Percentiles rank a stretch among this genome's conserved stretches.
phyloP scores from a whole-genome alignment of 495 filamentous ascomycete species.

The Tuber indicum region DNA sequence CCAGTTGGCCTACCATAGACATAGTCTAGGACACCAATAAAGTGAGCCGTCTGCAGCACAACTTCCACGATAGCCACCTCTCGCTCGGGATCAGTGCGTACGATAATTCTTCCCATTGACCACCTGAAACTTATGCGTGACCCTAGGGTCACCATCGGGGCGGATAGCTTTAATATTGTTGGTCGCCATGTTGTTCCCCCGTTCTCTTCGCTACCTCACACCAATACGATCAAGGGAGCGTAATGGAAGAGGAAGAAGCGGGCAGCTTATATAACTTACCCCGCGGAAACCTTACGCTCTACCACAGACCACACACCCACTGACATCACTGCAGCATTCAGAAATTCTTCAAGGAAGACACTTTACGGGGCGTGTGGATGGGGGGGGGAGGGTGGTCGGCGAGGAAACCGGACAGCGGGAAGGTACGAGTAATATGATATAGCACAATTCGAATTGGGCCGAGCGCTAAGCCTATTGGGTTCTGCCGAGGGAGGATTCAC shows the following conservation, averaged over 20 bases:
- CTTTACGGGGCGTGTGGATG: background rate
- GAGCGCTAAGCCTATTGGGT: background rate
- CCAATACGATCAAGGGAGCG: background rate
- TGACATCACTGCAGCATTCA: background rate
- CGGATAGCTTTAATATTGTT: conserved; percentile 31
- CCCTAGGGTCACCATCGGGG: conserved; percentile 41
- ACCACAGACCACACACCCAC: no score
- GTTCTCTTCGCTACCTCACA: background rate
- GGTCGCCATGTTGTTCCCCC: background rate
- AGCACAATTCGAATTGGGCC: background rate
- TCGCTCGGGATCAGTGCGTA: conserved; percentile 21
- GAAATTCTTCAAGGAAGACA: background rate
- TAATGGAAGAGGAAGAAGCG: background rate
- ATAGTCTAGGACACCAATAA: conserved; percentile 32
- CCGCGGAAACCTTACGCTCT: no score
- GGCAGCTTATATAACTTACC: background rate
- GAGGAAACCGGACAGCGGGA: background rate
- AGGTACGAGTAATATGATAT: background rate
- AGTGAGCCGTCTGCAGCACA: background rate
- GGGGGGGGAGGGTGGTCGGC: no score
- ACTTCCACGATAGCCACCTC: background rate
- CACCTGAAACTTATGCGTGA: conserved; percentile 41
- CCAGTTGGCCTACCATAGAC: conserved; percentile 35
- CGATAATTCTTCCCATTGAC: conserved; percentile 44
- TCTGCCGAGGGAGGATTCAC: background rate